Conservation (phyloP, 345 rosid species). For the Dimocarpus longan region DNA sequence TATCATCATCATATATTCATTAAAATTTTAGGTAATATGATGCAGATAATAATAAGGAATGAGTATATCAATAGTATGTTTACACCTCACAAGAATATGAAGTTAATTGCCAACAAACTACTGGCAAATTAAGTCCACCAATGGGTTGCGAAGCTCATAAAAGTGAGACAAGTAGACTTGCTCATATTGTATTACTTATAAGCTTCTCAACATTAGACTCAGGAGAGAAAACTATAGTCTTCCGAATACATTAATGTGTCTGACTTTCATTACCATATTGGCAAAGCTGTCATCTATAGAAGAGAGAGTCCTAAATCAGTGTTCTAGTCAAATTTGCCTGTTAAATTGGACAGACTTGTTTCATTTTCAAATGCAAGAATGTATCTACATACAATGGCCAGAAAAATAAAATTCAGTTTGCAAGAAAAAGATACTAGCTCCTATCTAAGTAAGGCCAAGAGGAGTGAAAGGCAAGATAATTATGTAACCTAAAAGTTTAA, state of each 20-base stretch:
- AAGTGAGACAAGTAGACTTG: background rate
- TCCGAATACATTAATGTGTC: background rate
- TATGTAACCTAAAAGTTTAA: background rate
- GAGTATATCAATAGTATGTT: background rate
- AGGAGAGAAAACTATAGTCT: background rate
- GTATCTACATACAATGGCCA: background rate
- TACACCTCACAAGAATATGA: background rate
- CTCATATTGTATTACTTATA: background rate
- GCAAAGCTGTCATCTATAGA: background rate
- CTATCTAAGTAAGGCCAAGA: background rate
- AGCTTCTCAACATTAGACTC: background rate
- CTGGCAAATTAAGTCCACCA: background rate
- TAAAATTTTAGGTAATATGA: background rate
- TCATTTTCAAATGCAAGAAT: background rate
- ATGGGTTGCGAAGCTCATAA: background rate
- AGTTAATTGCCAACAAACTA: background rate
- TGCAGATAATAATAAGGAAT: background rate
- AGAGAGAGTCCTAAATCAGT: background rate
- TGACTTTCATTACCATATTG: background rate
- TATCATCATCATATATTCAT: background rate
- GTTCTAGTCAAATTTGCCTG: background rate
- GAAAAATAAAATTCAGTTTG: background rate
- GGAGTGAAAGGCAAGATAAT: background rate
- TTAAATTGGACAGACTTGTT: background rate
- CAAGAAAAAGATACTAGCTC: background rate